phyloP scores from a whole-genome alignment of 1,284 basidiomycete species.

The Agaricales sp. region DNA sequence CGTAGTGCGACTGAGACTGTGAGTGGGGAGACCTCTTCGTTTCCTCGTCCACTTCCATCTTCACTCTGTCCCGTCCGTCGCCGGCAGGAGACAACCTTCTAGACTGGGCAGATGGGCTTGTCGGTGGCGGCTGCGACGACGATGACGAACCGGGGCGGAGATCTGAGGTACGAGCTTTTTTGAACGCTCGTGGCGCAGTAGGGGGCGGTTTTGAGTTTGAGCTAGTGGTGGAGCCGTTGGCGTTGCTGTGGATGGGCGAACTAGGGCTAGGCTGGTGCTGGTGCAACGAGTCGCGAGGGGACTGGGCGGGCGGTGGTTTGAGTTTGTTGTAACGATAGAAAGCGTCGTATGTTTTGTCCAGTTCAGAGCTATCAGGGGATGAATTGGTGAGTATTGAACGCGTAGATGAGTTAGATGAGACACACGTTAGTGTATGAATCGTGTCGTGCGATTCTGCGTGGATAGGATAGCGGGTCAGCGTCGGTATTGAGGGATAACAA shows the following conservation, averaged over 20 bases:
- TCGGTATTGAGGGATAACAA: too few species aligned
- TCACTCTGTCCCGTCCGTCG: constrained; percentile 22
- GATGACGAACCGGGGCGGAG: constrained; percentile 9
- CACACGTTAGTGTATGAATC: background rate
- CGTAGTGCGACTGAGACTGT: constrained; percentile 17
- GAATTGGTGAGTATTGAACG: background rate
- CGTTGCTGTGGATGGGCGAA: too few species aligned
- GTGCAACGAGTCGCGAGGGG: background rate
- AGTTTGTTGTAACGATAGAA: background rate
- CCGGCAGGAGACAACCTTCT: constrained; percentile 28
- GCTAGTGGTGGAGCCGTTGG: background rate
- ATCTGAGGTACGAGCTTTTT: background rate
- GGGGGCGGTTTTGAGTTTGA: too few species aligned
- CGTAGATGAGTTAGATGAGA: background rate
- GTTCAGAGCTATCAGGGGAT: background rate
- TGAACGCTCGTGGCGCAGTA: background rate
- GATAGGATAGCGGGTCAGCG: background rate
- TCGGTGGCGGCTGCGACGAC: constrained; percentile 16
- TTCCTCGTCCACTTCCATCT: constrained; percentile 55
- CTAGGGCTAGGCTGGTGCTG: background rate
- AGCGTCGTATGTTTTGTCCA: background rate
- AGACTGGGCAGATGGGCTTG: constrained; percentile 25
- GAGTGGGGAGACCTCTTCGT: too few species aligned
- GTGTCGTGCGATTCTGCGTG: background rate
- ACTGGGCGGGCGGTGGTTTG: background rate